These are phyloP conservation scores for Salix suchowensis DNA, from an alignment of 345 rosid genomes.

Conservation along the genomic window DNA sequence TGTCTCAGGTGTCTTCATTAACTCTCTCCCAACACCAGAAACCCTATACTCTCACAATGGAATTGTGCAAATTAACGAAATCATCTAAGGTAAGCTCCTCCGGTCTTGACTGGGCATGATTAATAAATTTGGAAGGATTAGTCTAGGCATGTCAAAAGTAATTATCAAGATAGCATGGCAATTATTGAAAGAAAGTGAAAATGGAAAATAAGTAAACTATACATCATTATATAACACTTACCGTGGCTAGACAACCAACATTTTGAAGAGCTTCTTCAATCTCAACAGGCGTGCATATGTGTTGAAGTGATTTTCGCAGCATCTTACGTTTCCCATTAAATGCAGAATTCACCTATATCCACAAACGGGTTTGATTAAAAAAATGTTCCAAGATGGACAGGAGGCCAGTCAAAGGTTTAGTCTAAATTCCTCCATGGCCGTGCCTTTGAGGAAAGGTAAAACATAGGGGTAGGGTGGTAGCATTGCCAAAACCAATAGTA, in stretches of 20 bases:
- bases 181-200: not conserved
- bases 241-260: slow-evolving; percentile 63
- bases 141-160: not conserved
- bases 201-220: not conserved
- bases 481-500: not conserved
- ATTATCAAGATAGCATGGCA: not conserved
- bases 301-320: slow-evolving; percentile 79
- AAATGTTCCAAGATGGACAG: not conserved
- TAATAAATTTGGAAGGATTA: not conserved
- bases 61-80: slow-evolving; percentile 76
- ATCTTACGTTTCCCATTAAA: slow-evolving; percentile 83
- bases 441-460: too few relatives aligned
- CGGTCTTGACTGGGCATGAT: slow-evolving; percentile 72
- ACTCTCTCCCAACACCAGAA: not conserved
- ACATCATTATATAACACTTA: slow-evolving; percentile 23
- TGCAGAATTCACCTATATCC: slow-evolving; percentile 71
- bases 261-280: slow-evolving; percentile 66
- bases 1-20: not conserved
- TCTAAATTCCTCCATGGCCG: not conserved
- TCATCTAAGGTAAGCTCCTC: slow-evolving; percentile 86
- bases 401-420: not conserved
- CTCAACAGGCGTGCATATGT: slow-evolving; percentile 55
- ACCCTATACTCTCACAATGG: slow-evolving; percentile 35
- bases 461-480: not conserved
- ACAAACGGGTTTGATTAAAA: not conserved